Evolutionary conservation across 257 asterid genomes (phyloP), one percentile per base, ranked within the genome.

Genomic region (Fraxinus americana): DNA sequence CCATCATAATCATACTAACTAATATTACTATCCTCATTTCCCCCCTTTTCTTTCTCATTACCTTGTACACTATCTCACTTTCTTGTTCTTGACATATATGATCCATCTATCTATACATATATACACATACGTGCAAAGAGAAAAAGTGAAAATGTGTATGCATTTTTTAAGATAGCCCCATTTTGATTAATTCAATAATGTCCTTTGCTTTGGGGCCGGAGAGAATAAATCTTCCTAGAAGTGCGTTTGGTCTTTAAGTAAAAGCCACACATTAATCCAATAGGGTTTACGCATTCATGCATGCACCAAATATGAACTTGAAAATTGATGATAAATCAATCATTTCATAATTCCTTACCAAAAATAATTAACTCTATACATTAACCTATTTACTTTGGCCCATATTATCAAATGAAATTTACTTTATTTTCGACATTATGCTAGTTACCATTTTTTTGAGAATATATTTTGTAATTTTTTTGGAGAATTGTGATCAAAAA

Each of bases 171-270:
- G 38, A 66, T 75, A 25, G 16, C 79, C 11, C n/a, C 29, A 57
- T 5, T 65, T 10, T 78, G 35, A 50, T 10, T 17, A 25, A 3
- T 12, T 38, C 3, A 38, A 4, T 21, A 23, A 38, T 27, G 69
- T 27, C 34, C 50, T 21, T 74, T 70, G 73, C 32, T 78, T 74
- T 17, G 77, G 82, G 36, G n/a, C n/a, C n/a, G n/a, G 5, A 77
- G 34, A 34, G 43, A 39, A 27, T 66, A 1, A 36, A 57, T 61
- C 35, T 74, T 39, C 41, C 59, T 23, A 69, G 30, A 75, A 59
- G 75, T 73, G 35, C 61, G 79, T 61, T 72, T 41, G 78, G 54
- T 73, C 77, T 82, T 82, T 74, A 57, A n/a, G 27, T 57, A 57
- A 19, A 57, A 57, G 11, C 29, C 67, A 57, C 65, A 54, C 65